A percentile compares a stretch with the other conserved stretches of the same genome.
Conservation (phyloP, 2,329 filamentous ascomycete genomes). For the Pseudogymnoascus sp. region DNA sequence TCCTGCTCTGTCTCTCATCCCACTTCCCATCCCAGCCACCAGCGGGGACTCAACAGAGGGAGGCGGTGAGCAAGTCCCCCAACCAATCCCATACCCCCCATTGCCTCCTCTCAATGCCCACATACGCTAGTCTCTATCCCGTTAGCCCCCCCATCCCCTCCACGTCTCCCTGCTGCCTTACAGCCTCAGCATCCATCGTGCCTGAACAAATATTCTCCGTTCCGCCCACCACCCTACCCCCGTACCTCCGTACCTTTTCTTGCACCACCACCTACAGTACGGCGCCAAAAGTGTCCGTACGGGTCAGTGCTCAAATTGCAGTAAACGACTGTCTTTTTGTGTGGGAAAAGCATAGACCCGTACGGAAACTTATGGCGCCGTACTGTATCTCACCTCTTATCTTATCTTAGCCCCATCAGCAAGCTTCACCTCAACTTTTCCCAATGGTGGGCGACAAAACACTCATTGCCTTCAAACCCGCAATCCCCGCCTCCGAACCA, state of each 20-base stretch:
- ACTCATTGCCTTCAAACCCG: not conserved
- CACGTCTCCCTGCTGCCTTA: not conserved
- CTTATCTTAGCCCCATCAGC: constrained; percentile 6
- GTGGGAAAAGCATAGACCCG: no score
- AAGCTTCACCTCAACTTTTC: constrained; percentile 8
- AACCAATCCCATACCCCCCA: not conserved
- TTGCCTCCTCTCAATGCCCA: not conserved
- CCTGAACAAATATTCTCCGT: not conserved
- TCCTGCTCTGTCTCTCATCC: not conserved
- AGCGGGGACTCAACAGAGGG: not conserved
- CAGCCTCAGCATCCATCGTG: not conserved
- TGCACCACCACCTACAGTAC: no score
- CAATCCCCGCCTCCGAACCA: not conserved
- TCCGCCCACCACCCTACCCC: not conserved
- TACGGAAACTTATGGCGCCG: no score
- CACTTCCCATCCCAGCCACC: not conserved
- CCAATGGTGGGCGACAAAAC: constrained; percentile 8
- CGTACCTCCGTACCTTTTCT: not conserved
- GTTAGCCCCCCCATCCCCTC: not conserved
- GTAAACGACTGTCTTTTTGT: no score
- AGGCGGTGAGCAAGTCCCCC: not conserved
- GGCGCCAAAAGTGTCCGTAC: no score
- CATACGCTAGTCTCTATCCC: not conserved
- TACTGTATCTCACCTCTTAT: not conserved
- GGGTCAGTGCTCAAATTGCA: no score